Percentiles rank a stretch among this genome's conserved stretches.
These are phyloP conservation scores for Vigna hirtella DNA, from an alignment of 306 rosid species.

Conservation along the genomic window DNA sequence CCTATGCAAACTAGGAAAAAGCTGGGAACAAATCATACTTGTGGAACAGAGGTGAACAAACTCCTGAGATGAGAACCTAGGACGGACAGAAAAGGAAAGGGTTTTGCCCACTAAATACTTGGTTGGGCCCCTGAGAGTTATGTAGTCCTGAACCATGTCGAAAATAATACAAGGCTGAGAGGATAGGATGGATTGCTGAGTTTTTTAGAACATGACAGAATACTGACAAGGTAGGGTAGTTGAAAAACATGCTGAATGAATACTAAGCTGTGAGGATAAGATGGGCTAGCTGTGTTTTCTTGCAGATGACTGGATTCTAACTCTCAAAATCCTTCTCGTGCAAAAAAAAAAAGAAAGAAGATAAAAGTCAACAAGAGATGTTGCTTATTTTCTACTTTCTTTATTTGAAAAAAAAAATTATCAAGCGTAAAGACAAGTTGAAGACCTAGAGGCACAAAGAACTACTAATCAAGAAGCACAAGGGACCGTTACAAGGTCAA, in stretches of 20 bases:
- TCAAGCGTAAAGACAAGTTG: too few species aligned
- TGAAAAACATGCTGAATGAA: background rate
- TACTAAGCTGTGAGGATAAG: background rate
- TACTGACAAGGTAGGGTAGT: background rate
- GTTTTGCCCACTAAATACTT: background rate
- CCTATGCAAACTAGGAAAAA: background rate
- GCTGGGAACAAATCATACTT: background rate
- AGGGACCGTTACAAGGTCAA: too few species aligned
- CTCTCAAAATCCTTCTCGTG: background rate
- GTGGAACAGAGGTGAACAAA: too few species aligned
- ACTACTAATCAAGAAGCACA: too few species aligned
- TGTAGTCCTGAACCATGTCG: background rate
- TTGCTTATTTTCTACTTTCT: too few species aligned
- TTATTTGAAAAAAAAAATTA: too few species aligned
- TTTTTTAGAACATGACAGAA: background rate
- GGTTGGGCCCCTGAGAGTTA: background rate
- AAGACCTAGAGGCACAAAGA: too few species aligned
- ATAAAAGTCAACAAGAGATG: background rate
- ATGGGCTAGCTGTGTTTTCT: background rate
- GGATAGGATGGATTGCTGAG: background rate
- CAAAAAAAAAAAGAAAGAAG: background rate
- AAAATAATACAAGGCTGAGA: background rate
- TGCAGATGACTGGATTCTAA: background rate
- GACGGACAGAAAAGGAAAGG: background rate
- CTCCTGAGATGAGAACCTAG: background rate